phyloP scores from a whole-genome alignment of 345 rosid species.

The Pistacia vera region DNA sequence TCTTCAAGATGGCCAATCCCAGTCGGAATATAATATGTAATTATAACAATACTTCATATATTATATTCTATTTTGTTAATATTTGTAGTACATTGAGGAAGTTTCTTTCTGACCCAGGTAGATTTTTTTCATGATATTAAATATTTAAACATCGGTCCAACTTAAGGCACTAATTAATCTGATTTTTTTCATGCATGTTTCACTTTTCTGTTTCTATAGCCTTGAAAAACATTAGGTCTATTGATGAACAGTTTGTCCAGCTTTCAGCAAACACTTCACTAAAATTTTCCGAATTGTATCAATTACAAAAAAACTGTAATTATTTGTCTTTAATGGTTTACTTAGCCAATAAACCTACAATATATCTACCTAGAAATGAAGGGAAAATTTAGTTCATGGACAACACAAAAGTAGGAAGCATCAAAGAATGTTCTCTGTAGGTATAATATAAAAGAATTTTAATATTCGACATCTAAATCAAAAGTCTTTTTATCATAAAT shows the following conservation, averaged over 20 bases:
- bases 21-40: not conserved
- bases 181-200: not conserved
- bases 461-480: not conserved
- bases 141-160: conserved; percentile 17
- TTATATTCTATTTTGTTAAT: not conserved
- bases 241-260: conserved; percentile 24
- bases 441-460: not conserved
- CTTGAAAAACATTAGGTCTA: conserved; percentile 5
- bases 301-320: not conserved
- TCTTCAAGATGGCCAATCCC: conserved; percentile 51
- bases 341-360: not conserved
- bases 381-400: not conserved
- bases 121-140: not conserved
- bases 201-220: conserved; percentile 3
- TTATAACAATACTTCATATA: not conserved
- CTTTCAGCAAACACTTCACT: conserved; percentile 28
- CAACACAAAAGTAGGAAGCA: not conserved
- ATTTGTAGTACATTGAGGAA: not conserved
- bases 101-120: not conserved
- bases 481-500: not conserved
- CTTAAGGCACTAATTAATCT: not conserved
- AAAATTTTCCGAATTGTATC: conserved; percentile 13
- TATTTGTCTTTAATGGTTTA: not conserved
- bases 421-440: not conserved
- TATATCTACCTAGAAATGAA: not conserved